phyloP scores from a whole-genome alignment of 345 rosid species.

The Odontarrhena argentea region DNA sequence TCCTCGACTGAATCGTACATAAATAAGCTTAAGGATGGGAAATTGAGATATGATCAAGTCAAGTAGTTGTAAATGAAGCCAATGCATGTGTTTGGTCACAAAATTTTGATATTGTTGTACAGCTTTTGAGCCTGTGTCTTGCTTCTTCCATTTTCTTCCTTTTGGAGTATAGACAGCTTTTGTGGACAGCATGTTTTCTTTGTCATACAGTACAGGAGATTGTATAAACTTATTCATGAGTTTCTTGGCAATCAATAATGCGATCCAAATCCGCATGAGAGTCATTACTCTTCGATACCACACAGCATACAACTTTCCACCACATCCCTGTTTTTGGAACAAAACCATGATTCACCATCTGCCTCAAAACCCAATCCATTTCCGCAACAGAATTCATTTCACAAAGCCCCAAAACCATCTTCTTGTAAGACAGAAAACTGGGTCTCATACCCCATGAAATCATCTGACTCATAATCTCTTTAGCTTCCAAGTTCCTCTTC shows the following conservation, averaged over 20 bases:
- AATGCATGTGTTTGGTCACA: background rate
- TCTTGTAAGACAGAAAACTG: slow-evolving; percentile 68
- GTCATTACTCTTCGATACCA: slow-evolving; percentile 33
- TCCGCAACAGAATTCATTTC: slow-evolving; percentile 50
- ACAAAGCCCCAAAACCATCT: slow-evolving; percentile 64
- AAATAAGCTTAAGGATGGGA: slow-evolving; percentile 4
- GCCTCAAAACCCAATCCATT: slow-evolving; percentile 66
- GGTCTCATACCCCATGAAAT: slow-evolving; percentile 55
- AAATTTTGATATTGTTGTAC: slow-evolving; percentile 13
- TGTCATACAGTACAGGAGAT: slow-evolving; percentile 1
- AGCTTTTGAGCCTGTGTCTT: slow-evolving; percentile 15
- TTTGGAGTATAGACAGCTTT: slow-evolving; percentile 11
- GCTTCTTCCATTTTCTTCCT: slow-evolving; percentile 1
- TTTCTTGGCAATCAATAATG: slow-evolving; percentile 23
- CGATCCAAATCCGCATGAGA: slow-evolving; percentile 28
- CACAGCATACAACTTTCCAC: slow-evolving; percentile 49
- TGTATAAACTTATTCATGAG: slow-evolving; percentile 17
- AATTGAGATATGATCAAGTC: slow-evolving; percentile 11
- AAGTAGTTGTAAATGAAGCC: slow-evolving; percentile 27
- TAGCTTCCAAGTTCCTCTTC: slow-evolving; percentile 58
- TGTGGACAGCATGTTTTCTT: background rate
- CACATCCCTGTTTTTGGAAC: slow-evolving; percentile 81
- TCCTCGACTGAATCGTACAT: background rate
- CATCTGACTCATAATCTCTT: slow-evolving; percentile 61
- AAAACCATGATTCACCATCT: slow-evolving; percentile 77